Evolutionary conservation across 352 stramenopile genomes (phyloP), one percentile per base, ranked within the genome.

Genomic region (Blastocystis sp.): DNA sequence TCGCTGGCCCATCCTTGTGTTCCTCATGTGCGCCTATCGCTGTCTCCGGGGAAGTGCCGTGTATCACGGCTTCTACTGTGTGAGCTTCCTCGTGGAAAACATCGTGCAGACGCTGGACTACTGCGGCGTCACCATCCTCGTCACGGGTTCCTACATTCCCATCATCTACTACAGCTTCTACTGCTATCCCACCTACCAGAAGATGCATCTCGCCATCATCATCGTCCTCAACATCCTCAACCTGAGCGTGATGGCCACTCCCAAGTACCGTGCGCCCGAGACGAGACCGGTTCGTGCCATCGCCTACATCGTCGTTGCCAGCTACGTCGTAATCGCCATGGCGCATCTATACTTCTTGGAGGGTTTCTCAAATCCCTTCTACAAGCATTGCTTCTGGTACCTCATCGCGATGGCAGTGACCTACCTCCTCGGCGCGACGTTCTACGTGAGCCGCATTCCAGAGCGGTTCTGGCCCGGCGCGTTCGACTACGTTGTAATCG

Each of bases 121-220:
- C 50, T 88, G 63, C n/a, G 74, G 79, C 26, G 88, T 90, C 45
- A 62, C 60, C 35, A 80, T 89, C 51, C 63, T 89, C n/a, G 66
- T 89, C 33, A 79, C 63, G 1, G 79, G 79, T 4, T 89, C 79
- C 21, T 89, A 89, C 66, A 59, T 89, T 26, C 79, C 79, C 33
- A 37, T 89, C 29, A 89, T 89, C 33, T 89, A 89, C 67, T 89
- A 89, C 61, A 67, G 35, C 13, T 89, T 89, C 37, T 89, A 89
- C 29, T 89, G 79, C 51, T 77, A 89, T 50, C 79, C 79, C 0
- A 59, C 33, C n/a, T 35, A 74, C 33, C 45, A 60, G 37, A 77
- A 70, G 59, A 60, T 89, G 31, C 67, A 89, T 13, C 60, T 89
- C 41, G 33, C 26, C 33, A 89, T 89, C 67, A 55, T 89, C 33